Percentiles rank a stretch among this genome's conserved stretches.
These are phyloP conservation scores for Aspergillus phoenicis DNA, from an alignment of 2,329 filamentous ascomycete genomes.

Conservation along the genomic window DNA sequence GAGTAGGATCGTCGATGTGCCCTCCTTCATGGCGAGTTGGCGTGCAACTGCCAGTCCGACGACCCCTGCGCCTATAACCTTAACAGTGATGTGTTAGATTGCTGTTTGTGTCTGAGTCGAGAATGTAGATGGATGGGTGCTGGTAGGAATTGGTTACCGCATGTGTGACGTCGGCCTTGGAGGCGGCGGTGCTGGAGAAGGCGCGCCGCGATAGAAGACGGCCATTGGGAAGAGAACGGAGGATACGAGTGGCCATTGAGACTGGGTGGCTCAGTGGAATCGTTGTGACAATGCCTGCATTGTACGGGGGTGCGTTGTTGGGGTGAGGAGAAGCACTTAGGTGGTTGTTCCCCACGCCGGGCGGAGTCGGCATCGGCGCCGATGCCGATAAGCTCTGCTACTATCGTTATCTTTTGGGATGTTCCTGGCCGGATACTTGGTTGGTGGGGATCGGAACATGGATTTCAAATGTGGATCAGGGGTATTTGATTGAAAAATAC, in stretches of 20 bases:
- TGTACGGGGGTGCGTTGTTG: background rate
- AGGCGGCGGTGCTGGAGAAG: constrained; percentile 48
- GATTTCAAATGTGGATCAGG: too few relatives aligned
- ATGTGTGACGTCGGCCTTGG: constrained; percentile 63
- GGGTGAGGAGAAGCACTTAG: background rate
- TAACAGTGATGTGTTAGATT: background rate
- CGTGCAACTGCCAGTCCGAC: constrained; percentile 81
- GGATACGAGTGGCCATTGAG: constrained; percentile 20
- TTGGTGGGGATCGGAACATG: too few relatives aligned
- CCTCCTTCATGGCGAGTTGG: constrained; percentile 64
- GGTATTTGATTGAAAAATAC: too few relatives aligned
- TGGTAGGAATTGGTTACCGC: constrained; percentile 43
- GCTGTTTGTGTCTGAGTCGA: background rate
- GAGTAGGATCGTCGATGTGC: constrained; percentile 71
- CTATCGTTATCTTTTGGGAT: background rate
- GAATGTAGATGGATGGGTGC: too few relatives aligned
- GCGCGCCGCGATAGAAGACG: constrained; percentile 25
- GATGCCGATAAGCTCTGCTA: constrained; percentile 13
- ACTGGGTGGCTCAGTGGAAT: background rate
- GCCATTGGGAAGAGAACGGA: constrained; percentile 15
- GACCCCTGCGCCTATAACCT: constrained; percentile 69
- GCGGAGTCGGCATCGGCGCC: constrained; percentile 14
- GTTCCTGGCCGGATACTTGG: background rate
- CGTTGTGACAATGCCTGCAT: background rate
- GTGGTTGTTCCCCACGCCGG: background rate